Evolutionary conservation across 140 eudicot species (phyloP).

Genomic region (Flaveria floridana): DNA sequence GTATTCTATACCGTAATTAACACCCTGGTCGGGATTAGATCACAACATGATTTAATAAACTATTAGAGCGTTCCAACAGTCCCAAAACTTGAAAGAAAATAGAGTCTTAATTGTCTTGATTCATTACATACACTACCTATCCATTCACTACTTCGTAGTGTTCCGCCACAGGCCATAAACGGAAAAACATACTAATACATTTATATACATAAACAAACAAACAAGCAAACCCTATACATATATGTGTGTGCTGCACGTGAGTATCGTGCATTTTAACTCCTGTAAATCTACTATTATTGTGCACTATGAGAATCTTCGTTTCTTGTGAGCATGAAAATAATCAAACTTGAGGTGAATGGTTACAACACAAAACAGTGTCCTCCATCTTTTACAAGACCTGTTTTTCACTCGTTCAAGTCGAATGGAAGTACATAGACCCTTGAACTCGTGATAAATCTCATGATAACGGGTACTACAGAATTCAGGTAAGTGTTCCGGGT

Average conservation of each 20-base stretch:
- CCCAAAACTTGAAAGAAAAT: too few species aligned
- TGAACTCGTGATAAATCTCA: conserved; percentile 23
- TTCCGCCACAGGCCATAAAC: too few species aligned
- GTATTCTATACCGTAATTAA: too few species aligned
- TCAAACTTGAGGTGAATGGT: conserved; percentile 21
- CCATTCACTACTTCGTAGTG: too few species aligned
- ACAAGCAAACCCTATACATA: not conserved
- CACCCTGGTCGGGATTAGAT: too few species aligned
- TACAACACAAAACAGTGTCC: conserved; percentile 26
- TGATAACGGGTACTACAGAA: not conserved
- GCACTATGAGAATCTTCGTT: conserved; percentile 24
- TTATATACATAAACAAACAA: not conserved
- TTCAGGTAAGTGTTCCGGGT: conserved; percentile 4
- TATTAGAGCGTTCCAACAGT: too few species aligned
- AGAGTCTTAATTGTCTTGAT: too few species aligned
- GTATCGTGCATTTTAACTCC: not conserved
- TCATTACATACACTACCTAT: too few species aligned
- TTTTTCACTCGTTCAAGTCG: not conserved
- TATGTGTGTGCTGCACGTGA: too few species aligned
- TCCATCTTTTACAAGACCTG: conserved; percentile 26
- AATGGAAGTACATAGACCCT: conserved; percentile 23
- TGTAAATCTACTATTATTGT: not conserved
- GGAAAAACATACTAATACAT: too few species aligned
- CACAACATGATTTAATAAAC: too few species aligned
- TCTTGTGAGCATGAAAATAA: conserved; percentile 31